Percentiles rank a stretch among this genome's conserved stretches.
These are phyloP conservation scores for Paspalum vaginatum DNA, from an alignment of 176 grass and related monocot species.

Conservation along the genomic window DNA sequence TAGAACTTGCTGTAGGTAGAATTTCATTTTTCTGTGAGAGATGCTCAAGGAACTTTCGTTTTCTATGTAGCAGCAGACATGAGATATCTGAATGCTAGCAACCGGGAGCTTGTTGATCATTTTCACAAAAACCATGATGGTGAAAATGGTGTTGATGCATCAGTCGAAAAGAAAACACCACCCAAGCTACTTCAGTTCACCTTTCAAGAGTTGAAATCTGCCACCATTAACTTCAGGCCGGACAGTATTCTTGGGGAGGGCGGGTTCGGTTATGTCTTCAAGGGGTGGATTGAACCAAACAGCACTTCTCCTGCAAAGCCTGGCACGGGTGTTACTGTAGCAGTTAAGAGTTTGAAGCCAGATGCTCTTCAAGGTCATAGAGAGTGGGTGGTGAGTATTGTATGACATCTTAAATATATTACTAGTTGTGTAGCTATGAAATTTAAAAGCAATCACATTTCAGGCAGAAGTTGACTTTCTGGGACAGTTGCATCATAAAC, in stretches of 20 bases:
- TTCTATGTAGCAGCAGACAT: constrained; percentile 61
- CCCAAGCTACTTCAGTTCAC: constrained; percentile 83
- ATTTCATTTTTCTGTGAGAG: constrained; percentile 10
- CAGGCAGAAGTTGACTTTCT: constrained; percentile 98
- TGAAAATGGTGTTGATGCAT: constrained; percentile 54
- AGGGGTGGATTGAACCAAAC: constrained; percentile 93
- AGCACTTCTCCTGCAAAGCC: constrained; percentile 93
- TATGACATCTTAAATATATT: constrained; percentile 12
- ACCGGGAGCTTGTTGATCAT: constrained; percentile 60
- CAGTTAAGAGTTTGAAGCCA: constrained; percentile 94
- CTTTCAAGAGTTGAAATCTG: constrained; percentile 97
- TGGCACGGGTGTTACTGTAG: constrained; percentile 89
- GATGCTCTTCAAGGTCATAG: constrained; percentile 99
- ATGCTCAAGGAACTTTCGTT: constrained; percentile 34
- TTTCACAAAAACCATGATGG: constrained; percentile 56
- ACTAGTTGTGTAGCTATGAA: constrained; percentile 10
- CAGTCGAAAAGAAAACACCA: constrained; percentile 57
- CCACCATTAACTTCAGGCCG: constrained; percentile 92
- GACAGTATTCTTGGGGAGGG: constrained; percentile 99
- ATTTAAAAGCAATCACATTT: constrained; percentile 23
- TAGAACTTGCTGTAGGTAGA: constrained; percentile 1
- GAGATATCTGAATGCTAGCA: constrained; percentile 83
- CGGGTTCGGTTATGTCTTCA: constrained; percentile 98
- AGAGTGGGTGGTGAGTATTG: constrained; percentile 92
- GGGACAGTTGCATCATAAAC: constrained; percentile 92